Base-by-base conservation (phyloP, 306 rosid species). In the Dryas alaskensis region DNA sequence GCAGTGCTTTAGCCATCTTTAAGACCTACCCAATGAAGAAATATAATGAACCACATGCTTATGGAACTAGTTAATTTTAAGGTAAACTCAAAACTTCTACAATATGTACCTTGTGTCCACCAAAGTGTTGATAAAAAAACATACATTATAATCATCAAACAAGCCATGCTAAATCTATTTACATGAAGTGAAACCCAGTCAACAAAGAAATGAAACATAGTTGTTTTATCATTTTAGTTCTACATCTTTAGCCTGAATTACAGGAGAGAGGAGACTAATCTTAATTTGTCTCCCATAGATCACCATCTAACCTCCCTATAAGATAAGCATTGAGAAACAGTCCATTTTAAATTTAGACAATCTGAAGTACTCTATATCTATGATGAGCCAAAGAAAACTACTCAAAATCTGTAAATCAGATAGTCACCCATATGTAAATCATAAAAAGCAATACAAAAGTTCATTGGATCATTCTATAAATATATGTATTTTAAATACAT, bases 1-100 rank as follows among this genome's bases (percentile, higher is more conserved):
- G 87, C 82, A 94, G 84, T 48, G 89, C 89, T 77, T 81, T 84
- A 42, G 99, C 99, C 96, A 94, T 94, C 89, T 90, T 94, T 19
- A 61, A 59, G 83, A 94, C 95, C 99, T 94, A 82, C 45, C 42
- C 79, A 72, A 60, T 59, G 73, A 67, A 65, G 68, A 77, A 74
- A 77, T 46, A 40, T 25, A 65, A 65, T 22, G 49, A 57, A 70
- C 19, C 45, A 69, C 13, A 22, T 69, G 46, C 17, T n/a, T 16
- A 39, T 31, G 50, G 27, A 59, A 51, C 10, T 16, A 31, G 7
- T 12, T 52, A 60, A 54, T 10, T 40, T 12, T 42, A 49, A 47
- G 13, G 57, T 27, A 19, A 45, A 10, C 12, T 44, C 46, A 10
- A 6, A 44, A 8, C 43, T 42, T 74, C n/a, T 17, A 1, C 42